These are phyloP conservation scores for Phytophthora melonis DNA, from an alignment of 352 stramenopile species.

Conservation along the genomic window DNA sequence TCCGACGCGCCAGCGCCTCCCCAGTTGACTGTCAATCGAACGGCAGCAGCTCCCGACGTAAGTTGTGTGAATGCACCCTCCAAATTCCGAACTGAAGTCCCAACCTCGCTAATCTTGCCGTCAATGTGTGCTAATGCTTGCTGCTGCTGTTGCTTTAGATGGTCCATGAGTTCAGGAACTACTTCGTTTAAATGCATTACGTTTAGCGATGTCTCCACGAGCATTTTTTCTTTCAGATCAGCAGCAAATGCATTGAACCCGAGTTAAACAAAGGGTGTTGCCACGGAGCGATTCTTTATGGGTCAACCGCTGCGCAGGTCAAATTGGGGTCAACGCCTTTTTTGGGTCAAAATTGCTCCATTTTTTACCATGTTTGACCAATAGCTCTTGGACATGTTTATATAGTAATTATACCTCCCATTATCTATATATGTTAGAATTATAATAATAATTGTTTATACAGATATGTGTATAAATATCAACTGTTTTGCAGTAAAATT, in stretches of 20 bases:
- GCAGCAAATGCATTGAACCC: background rate
- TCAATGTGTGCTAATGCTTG: slow-evolving; percentile 9
- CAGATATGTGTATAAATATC: no score
- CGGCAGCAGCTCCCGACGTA: slow-evolving; percentile 9
- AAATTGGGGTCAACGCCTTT: no score
- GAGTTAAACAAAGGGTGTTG: background rate
- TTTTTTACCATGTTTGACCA: no score
- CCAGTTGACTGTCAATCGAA: slow-evolving; percentile 13
- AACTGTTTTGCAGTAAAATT: no score
- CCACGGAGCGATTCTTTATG: no score
- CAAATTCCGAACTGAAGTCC: background rate
- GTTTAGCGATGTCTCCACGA: slow-evolving; percentile 4
- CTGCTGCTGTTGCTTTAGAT: slow-evolving; percentile 14
- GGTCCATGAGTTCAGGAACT: slow-evolving; percentile 18
- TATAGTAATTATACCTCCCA: no score
- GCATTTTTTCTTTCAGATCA: slow-evolving; percentile 13
- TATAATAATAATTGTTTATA: no score
- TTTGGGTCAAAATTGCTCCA: no score
- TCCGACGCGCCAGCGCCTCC: background rate
- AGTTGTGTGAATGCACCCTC: slow-evolving; percentile 9
- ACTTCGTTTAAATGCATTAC: background rate
- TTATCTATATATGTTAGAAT: no score
- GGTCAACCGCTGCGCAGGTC: no score
- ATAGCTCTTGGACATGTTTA: no score
- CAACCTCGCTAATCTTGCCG: slow-evolving; percentile 9